Percentiles rank a stretch among this genome's conserved stretches.
Evolutionary conservation across 139 green algal species (phyloP).

Genomic region (Diplosphaera chodatii): DNA sequence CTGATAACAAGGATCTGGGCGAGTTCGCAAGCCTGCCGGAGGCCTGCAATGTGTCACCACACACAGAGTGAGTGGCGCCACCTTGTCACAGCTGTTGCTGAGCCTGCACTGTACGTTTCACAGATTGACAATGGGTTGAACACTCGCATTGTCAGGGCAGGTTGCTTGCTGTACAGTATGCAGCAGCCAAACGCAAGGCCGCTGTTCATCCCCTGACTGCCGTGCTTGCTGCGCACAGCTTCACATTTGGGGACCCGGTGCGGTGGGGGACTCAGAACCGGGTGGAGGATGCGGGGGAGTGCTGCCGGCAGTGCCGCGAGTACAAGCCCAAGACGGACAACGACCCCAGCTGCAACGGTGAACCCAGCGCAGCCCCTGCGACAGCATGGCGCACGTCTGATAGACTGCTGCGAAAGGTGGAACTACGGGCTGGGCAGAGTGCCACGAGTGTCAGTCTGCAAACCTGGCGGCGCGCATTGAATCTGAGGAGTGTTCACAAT

Average conservation of each 20-base stretch:
- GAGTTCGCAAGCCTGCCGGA: neutral
- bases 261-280: conserved; percentile 51
- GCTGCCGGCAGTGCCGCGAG: conserved; percentile 48
- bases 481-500: too few species aligned
- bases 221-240: conserved; percentile 53
- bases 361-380: neutral
- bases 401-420: neutral
- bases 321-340: conserved; percentile 35
- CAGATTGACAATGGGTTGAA: too few species aligned
- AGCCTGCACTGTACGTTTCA: neutral
- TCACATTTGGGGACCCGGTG: conserved; percentile 69
- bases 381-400: neutral
- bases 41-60: conserved; percentile 1
- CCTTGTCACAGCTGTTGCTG: neutral
- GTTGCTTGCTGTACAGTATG: too few species aligned
- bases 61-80: conserved; percentile 10
- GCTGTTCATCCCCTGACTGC: neutral
- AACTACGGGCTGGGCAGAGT: too few species aligned
- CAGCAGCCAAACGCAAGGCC: too few species aligned
- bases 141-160: too few species aligned
- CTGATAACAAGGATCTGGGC: neutral
- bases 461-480: neutral
- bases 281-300: conserved; percentile 35
- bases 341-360: conserved; percentile 65
- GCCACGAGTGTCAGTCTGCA: too few species aligned